phyloP scores from a whole-genome alignment of 345 rosid genomes.

The Populus euphratica region DNA sequence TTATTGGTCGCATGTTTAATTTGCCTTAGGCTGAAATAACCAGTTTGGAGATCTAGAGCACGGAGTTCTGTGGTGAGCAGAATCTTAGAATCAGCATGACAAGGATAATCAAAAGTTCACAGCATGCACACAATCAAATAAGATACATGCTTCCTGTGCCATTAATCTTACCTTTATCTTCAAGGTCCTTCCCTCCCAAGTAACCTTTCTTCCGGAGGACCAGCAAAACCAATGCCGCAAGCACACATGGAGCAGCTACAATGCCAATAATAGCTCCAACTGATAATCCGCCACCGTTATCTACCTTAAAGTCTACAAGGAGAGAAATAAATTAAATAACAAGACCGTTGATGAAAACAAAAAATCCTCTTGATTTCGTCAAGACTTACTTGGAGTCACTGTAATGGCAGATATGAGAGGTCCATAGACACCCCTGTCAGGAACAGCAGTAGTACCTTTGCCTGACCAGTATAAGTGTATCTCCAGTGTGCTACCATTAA shows the following conservation, averaged over 20 bases:
- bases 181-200: constrained; percentile 51
- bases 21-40: constrained; percentile 66
- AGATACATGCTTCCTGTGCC: not conserved
- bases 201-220: constrained; percentile 46
- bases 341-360: not conserved
- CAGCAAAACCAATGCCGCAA: constrained; percentile 35
- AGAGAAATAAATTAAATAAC: not conserved
- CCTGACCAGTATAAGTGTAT: constrained; percentile 76
- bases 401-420: constrained; percentile 84
- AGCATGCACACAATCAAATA: not conserved
- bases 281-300: constrained; percentile 41
- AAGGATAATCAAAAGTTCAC: not conserved
- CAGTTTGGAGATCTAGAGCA: constrained; percentile 69
- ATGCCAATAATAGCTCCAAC: constrained; percentile 68
- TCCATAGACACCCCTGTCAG: constrained; percentile 65
- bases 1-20: constrained; percentile 70
- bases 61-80: constrained; percentile 42
- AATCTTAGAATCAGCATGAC: not conserved
- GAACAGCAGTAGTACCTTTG: constrained; percentile 70
- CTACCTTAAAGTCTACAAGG: constrained; percentile 60
- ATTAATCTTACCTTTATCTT: constrained; percentile 48
- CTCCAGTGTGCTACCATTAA: constrained; percentile 67
- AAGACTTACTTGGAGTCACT: constrained; percentile 66
- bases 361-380: not conserved
- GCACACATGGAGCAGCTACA: constrained; percentile 46